Conservation (phyloP, 192 early-diverging fungal genomes). For the Dissophora globulifera region DNA sequence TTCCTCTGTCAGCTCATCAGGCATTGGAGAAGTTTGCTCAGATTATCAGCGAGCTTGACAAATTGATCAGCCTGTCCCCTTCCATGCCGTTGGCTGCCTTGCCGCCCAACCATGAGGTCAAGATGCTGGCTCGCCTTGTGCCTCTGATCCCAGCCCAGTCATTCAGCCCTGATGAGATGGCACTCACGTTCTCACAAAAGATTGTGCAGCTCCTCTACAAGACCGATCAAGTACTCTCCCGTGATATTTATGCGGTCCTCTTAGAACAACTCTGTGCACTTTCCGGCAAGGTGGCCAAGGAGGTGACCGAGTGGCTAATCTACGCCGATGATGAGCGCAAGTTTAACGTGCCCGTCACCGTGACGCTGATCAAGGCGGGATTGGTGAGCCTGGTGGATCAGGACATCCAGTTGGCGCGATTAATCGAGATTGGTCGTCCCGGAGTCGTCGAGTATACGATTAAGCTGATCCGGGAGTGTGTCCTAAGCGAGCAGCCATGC, state of each 20-base stretch:
- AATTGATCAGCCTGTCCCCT: conserved; percentile 66
- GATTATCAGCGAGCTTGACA: conserved; percentile 84
- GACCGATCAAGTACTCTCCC: conserved; percentile 75
- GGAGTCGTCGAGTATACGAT: conserved; percentile 82
- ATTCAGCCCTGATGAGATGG: conserved; percentile 80
- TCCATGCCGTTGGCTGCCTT: conserved; percentile 69
- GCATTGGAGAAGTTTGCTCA: conserved; percentile 70
- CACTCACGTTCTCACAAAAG: conserved; percentile 90
- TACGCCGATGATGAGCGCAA: conserved; percentile 97
- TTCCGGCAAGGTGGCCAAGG: conserved; percentile 81
- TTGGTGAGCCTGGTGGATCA: conserved; percentile 83
- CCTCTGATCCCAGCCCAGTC: conserved; percentile 74
- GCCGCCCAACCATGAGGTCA: conserved; percentile 84
- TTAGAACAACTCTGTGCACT: conserved; percentile 88
- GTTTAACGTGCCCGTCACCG: conserved; percentile 85
- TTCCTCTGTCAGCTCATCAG: conserved; percentile 59
- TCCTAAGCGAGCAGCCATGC: conserved; percentile 67
- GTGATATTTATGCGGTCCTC: conserved; percentile 85
- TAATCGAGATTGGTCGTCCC: conserved; percentile 81
- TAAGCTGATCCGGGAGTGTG: conserved; percentile 75
- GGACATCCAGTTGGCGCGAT: conserved; percentile 87
- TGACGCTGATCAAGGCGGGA: conserved; percentile 82
- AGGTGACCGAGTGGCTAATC: conserved; percentile 92
- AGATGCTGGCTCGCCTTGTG: conserved; percentile 78
- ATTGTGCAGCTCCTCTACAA: conserved; percentile 88